Evolutionary conservation across 257 asterid species (phyloP), one percentile per base, ranked within the genome.

Genomic region (Ligustrum vulgare): DNA sequence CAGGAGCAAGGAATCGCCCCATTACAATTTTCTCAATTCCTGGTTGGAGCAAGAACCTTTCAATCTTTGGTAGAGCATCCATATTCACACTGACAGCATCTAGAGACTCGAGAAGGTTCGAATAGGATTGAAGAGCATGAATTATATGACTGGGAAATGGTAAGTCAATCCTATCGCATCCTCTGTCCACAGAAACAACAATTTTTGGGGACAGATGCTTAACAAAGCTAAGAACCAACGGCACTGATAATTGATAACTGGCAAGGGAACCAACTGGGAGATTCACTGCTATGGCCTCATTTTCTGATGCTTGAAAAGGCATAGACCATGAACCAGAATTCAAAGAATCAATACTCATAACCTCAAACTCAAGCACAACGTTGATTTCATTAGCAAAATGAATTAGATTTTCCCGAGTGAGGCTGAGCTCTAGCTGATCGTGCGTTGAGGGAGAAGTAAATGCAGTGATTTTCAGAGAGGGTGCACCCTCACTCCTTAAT

Each of bases 51-150:
- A 95, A 81, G 86, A 93, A 91, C 89, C 94, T 83, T 75, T 95
- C 99, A n/a, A 95, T 90, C 91, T 91, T 95, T 60, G 91, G 96
- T 72, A 91, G 78, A 1, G 96, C 87, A 35, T 95, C 99, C 66
- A 73, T 72, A 76, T 91, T 83, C 89, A 89, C 87, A 80, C 89
- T 92, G 13, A 83, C 97, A 71, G 99, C 93, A 72, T 91, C 99
- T 0, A 95, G 88, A 12, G 97, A 95, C 82, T 95, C 99, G 0
- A 95, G 87, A 16, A 95, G 84, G 78, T 90, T 90, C 0, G 96
- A 82, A 63, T 85, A 90, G 0, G 94, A 90, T 67, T 95, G 98
- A 54, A 93, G 93, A 39, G 92, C 94, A 37, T 91, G 97, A 67
- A 91, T 85, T 20, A 93, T 80, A 64, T 91, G 97, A 82, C 86